Conservation (phyloP, 257 asterid genomes). For the Phtheirospermum japonicum region DNA sequence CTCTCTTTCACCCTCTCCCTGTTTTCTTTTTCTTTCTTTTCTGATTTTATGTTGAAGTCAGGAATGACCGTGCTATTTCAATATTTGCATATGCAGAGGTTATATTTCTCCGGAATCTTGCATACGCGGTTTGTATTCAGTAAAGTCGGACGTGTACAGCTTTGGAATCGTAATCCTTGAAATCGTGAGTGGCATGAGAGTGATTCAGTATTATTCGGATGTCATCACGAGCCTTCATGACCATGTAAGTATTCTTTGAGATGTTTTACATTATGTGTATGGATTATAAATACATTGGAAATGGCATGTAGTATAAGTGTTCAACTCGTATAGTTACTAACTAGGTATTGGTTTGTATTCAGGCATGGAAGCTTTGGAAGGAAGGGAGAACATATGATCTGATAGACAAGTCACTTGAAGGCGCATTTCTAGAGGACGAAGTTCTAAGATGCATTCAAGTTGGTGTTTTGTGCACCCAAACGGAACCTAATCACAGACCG, state of each 20-base stretch:
- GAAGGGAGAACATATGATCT: conserved; percentile 18
- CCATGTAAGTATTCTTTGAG: background rate
- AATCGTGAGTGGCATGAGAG: background rate
- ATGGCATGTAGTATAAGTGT: too few species aligned
- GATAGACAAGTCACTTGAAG: conserved; percentile 4
- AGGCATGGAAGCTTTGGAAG: conserved; percentile 25
- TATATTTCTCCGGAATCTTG: conserved; percentile 18
- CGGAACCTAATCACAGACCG: conserved; percentile 4
- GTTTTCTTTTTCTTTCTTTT: background rate
- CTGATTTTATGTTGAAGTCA: background rate
- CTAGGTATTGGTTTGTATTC: background rate
- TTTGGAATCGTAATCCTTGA: conserved; percentile 27
- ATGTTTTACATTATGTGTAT: background rate
- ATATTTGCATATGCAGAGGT: conserved; percentile 3
- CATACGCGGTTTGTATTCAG: background rate
- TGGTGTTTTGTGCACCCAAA: conserved; percentile 23
- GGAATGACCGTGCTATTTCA: background rate
- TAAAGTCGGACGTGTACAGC: conserved; percentile 24
- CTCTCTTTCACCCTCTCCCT: too few species aligned
- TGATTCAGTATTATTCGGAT: background rate
- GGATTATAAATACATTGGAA: background rate
- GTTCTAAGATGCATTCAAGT: conserved; percentile 26
- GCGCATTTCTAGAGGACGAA: background rate
- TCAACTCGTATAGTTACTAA: too few species aligned
- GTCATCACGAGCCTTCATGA: background rate